phyloP scores from a whole-genome alignment of 2,329 filamentous ascomycete species.

The Kalmusia sp. region DNA sequence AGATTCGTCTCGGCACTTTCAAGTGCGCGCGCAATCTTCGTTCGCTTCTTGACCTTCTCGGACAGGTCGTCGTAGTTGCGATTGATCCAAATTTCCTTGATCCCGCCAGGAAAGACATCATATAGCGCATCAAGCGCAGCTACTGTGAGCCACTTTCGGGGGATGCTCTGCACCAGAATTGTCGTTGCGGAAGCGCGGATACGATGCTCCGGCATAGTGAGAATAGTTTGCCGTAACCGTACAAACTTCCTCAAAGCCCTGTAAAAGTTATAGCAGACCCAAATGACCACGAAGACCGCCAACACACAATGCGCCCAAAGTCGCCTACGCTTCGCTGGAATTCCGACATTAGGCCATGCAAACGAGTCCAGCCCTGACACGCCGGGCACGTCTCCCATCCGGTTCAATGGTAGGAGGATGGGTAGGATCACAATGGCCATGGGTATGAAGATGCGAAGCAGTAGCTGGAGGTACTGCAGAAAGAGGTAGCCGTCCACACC shows the following conservation, averaged over 20 bases:
- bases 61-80: conserved; percentile 83
- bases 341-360: conserved; percentile 84
- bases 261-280: conserved; percentile 88
- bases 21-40: conserved; percentile 72
- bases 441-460: conserved; percentile 91
- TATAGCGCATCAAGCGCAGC: conserved; percentile 84
- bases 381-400: conserved; percentile 68
- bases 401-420: conserved; percentile 86
- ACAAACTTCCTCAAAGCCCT: conserved; percentile 86
- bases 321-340: conserved; percentile 65
- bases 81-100: conserved; percentile 97
- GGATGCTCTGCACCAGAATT: conserved; percentile 90
- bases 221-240: conserved; percentile 89
- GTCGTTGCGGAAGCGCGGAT: conserved; percentile 94
- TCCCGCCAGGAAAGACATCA: conserved; percentile 94
- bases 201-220: conserved; percentile 94
- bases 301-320: conserved; percentile 87
- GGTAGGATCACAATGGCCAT: conserved; percentile 80
- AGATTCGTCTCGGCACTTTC: conserved; percentile 86
- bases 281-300: conserved; percentile 77
- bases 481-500: conserved; percentile 98
- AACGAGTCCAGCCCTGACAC: conserved; percentile 71
- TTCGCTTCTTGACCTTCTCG: conserved; percentile 81
- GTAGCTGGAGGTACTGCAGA: conserved; percentile 83
- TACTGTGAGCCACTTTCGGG: conserved; percentile 85